phyloP scores from a whole-genome alignment of 768 basidiomycete species.

The Daedaleopsis sinensis region DNA sequence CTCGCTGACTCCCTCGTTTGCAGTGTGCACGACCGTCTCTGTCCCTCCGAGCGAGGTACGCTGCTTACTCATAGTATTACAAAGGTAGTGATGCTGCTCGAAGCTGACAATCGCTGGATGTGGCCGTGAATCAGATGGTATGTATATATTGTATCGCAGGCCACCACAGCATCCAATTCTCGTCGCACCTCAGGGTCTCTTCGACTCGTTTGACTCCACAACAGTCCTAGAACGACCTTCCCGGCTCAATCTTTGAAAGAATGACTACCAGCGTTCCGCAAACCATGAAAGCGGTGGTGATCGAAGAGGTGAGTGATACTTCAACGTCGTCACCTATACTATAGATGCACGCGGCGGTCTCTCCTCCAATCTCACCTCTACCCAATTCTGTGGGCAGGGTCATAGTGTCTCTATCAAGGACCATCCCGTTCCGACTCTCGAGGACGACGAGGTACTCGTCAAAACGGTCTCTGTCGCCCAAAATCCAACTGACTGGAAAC shows the following conservation, averaged over 20 bases:
- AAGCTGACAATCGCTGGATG: too few relatives aligned
- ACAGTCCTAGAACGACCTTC: background rate
- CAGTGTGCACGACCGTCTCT: too few relatives aligned
- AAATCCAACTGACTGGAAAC: slow-evolving; percentile 26
- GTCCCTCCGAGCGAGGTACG: too few relatives aligned
- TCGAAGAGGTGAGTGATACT: background rate
- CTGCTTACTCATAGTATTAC: too few relatives aligned
- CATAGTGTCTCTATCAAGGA: slow-evolving; percentile 13
- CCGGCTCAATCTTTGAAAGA: background rate
- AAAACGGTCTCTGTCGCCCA: slow-evolving; percentile 18
- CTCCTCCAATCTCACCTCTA: background rate
- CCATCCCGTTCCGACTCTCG: slow-evolving; percentile 18
- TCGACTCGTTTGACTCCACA: background rate
- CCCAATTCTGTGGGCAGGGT: background rate
- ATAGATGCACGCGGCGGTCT: background rate
- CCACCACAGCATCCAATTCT: slow-evolving; percentile 17
- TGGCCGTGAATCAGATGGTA: too few relatives aligned
- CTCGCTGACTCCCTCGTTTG: too few relatives aligned
- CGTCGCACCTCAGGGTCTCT: slow-evolving; percentile 12
- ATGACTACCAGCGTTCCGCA: background rate
- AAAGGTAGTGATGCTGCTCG: too few relatives aligned
- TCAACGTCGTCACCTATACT: background rate
- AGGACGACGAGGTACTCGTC: slow-evolving; percentile 22
- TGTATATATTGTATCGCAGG: too few relatives aligned
- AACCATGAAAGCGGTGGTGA: background rate